These are phyloP conservation scores for Madurella fahalii DNA, from an alignment of 2,329 filamentous ascomycete species.

Conservation along the genomic window DNA sequence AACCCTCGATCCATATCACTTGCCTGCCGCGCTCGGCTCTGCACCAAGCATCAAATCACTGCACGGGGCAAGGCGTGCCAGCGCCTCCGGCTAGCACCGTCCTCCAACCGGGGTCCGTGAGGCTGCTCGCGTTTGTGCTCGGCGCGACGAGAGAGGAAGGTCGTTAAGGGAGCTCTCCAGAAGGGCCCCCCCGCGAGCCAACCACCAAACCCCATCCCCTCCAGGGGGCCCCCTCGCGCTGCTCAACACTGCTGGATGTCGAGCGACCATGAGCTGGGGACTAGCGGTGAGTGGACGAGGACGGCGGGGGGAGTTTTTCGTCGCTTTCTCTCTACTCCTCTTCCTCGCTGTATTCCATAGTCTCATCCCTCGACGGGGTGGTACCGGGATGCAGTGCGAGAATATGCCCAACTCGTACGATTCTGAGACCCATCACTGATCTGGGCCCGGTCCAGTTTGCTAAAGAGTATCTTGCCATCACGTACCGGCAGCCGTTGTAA, in stretches of 20 bases:
- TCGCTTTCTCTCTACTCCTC: too few species aligned
- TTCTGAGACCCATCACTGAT: too few species aligned
- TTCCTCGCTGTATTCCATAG: too few species aligned
- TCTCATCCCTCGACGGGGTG: too few species aligned
- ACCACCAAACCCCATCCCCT: conserved; percentile 7
- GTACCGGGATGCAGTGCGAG: too few species aligned
- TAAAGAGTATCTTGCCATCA: neutral
- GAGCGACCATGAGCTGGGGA: neutral
- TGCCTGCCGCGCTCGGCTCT: neutral
- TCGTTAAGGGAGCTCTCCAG: conserved; percentile 10
- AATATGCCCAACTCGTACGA: too few species aligned
- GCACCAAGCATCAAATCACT: neutral
- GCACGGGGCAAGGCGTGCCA: neutral
- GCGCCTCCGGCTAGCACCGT: neutral
- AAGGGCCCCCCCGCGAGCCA: conserved; percentile 1
- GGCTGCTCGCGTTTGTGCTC: conserved; percentile 8
- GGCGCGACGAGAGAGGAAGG: conserved; percentile 25
- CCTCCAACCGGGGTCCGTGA: conserved; percentile 4
- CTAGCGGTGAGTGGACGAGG: conserved; percentile 15
- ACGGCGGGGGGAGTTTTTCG: neutral
- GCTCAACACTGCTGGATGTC: neutral
- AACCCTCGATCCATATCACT: neutral
- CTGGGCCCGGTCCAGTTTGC: too few species aligned
- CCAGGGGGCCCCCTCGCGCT: conserved; percentile 6
- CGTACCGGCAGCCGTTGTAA: neutral